These are phyloP conservation scores for Fusarium tanahbumbuense DNA, from an alignment of 2,329 filamentous ascomycete genomes.

Conservation along the genomic window DNA sequence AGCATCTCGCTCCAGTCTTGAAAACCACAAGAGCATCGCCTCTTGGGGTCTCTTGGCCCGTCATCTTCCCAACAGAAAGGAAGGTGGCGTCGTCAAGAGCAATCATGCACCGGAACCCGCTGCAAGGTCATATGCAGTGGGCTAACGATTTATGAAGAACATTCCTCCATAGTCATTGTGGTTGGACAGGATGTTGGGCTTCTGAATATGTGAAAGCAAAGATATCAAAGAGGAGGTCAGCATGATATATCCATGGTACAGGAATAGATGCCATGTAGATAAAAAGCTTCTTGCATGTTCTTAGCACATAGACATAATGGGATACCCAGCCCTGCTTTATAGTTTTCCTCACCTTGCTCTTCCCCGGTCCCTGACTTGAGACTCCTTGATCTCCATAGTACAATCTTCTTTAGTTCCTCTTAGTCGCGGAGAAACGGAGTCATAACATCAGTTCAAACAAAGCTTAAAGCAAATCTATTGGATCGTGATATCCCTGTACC, in stretches of 20 bases:
- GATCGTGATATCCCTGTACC: conserved; percentile 35
- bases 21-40: conserved; percentile 10
- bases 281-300: conserved; percentile 40
- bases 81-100: conserved; percentile 31
- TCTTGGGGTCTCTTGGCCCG: conserved; percentile 10
- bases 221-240: conserved; percentile 30
- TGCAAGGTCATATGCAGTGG: conserved; percentile 29
- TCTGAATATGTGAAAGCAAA: conserved; percentile 38
- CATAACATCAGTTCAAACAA: conserved; percentile 39
- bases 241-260: conserved; percentile 25
- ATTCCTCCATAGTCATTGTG: conserved; percentile 31
- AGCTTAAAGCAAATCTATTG: conserved; percentile 42
- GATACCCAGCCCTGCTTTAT: conserved; percentile 46
- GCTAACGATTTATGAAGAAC: conserved; percentile 39
- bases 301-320: conserved; percentile 45
- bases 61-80: conserved; percentile 14
- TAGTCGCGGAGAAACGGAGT: conserved; percentile 37
- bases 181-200: conserved; percentile 34
- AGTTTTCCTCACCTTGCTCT: conserved; percentile 36
- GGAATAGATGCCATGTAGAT: conserved; percentile 43
- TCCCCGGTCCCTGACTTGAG: conserved; percentile 13
- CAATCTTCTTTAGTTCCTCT: conserved; percentile 26
- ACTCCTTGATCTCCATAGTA: conserved; percentile 26
- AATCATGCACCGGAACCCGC: conserved; percentile 32
- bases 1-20: conserved; percentile 25